Percentiles rank a stretch among this genome's conserved stretches.
Evolutionary conservation across 257 asterid genomes (phyloP).

Genomic region (Prunella vulgaris): DNA sequence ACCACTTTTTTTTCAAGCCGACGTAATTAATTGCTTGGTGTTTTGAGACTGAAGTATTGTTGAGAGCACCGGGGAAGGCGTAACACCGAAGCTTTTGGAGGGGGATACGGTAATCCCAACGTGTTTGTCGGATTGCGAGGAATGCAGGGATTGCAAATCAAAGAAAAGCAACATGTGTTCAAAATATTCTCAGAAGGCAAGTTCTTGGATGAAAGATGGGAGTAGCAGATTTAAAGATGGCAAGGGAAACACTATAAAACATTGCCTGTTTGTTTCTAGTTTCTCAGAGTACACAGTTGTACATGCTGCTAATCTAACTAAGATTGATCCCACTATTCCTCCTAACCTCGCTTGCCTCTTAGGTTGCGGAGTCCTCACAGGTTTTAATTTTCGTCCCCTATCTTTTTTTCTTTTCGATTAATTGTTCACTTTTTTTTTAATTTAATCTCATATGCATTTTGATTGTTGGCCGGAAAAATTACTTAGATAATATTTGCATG

Average conservation of each 20-base stretch:
- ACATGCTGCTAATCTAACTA: conserved; percentile 46
- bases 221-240: conserved; percentile 70
- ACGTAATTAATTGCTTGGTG: too few relatives aligned
- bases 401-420: too few relatives aligned
- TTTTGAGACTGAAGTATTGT: conserved; percentile 34
- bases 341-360: conserved; percentile 79
- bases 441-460: too few relatives aligned
- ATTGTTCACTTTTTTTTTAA: too few relatives aligned
- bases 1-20: too few relatives aligned
- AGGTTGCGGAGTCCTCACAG: conserved; percentile 83
- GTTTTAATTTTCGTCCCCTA: too few relatives aligned
- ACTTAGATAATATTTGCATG: too few relatives aligned
- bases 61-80: conserved; percentile 83
- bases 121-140: conserved; percentile 64
- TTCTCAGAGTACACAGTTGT: conserved; percentile 77
- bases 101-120: conserved; percentile 74
- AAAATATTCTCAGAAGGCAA: conserved; percentile 43
- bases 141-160: conserved; percentile 75
- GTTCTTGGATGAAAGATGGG: conserved; percentile 57
- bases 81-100: conserved; percentile 31
- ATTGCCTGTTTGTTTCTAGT: conserved; percentile 66
- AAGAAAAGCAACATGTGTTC: conserved; percentile 76
- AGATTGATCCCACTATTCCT: conserved; percentile 54
- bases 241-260: conserved; percentile 63
- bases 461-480: too few relatives aligned